phyloP scores from a whole-genome alignment of 306 rosid species.

The Betula pendula region DNA sequence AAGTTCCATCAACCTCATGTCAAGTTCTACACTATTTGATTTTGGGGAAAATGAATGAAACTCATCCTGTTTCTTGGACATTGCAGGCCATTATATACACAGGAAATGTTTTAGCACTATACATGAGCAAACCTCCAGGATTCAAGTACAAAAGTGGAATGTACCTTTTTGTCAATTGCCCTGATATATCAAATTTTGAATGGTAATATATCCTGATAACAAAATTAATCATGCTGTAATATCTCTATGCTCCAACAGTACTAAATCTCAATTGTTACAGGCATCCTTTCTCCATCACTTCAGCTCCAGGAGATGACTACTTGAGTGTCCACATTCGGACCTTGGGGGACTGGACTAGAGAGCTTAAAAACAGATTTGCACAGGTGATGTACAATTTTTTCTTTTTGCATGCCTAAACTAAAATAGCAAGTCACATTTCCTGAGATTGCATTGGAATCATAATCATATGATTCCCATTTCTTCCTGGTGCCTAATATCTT shows the following conservation, averaged over 20 bases:
- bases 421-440: background rate
- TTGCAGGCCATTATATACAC: constrained; percentile 79
- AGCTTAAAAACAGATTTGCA: constrained; percentile 59
- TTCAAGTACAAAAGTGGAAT: constrained; percentile 88
- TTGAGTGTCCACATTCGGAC: constrained; percentile 80
- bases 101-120: constrained; percentile 82
- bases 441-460: constrained; percentile 5
- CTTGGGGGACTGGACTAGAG: constrained; percentile 87
- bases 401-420: too few relatives aligned
- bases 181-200: constrained; percentile 77
- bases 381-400: constrained; percentile 41
- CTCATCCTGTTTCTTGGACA: constrained; percentile 23
- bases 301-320: constrained; percentile 94
- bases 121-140: constrained; percentile 72
- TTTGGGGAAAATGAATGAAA: constrained; percentile 13
- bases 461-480: background rate
- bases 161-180: constrained; percentile 89
- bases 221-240: constrained; percentile 10
- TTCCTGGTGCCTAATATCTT: constrained; percentile 1
- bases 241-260: constrained; percentile 12
- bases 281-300: constrained; percentile 96
- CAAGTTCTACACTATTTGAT: background rate
- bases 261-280: constrained; percentile 35
- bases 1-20: constrained; percentile 9
- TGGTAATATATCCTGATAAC: constrained; percentile 50